A percentile compares a stretch with the other conserved stretches of the same genome.
These are phyloP conservation scores for Luffa aegyptiaca DNA, from an alignment of 306 rosid genomes.

Conservation along the genomic window DNA sequence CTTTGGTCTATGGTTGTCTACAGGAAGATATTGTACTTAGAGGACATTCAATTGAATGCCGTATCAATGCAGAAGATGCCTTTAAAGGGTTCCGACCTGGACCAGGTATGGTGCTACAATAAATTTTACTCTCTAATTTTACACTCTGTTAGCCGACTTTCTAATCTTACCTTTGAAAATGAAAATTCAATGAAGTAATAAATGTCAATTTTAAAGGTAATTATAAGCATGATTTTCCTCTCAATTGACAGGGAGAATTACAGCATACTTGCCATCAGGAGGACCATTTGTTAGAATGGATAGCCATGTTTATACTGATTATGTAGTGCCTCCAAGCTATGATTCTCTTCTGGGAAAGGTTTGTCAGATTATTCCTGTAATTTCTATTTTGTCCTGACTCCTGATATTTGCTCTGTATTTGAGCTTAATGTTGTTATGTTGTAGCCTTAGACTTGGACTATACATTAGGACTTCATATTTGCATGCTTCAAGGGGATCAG, in stretches of 20 bases:
- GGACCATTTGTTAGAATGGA: slow-evolving; percentile 99
- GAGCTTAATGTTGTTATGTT: background rate
- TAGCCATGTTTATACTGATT: slow-evolving; percentile 92
- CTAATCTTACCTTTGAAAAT: background rate
- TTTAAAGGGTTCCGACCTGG: slow-evolving; percentile 96
- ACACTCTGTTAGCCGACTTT: background rate
- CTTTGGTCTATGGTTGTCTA: slow-evolving; percentile 15
- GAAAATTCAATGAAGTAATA: background rate
- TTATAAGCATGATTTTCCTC: background rate
- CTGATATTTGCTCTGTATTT: background rate
- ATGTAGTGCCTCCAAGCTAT: slow-evolving; percentile 96
- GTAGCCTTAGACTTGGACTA: background rate
- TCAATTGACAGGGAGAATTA: slow-evolving; percentile 74
- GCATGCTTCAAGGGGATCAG: background rate
- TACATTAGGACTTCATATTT: background rate
- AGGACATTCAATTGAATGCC: slow-evolving; percentile 97
- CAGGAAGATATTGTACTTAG: slow-evolving; percentile 92
- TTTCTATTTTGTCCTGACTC: slow-evolving; percentile 5
- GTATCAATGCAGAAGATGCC: slow-evolving; percentile 98
- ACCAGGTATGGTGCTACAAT: slow-evolving; percentile 51
- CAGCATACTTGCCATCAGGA: slow-evolving; percentile 91
- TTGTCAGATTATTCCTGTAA: slow-evolving; percentile 3
- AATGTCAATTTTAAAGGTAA: background rate
- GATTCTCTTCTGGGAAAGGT: slow-evolving; percentile 98
- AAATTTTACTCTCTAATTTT: too few species aligned